Evolutionary conservation across 495 filamentous ascomycete species (phyloP).

Genomic region (Talaromyces liani): DNA sequence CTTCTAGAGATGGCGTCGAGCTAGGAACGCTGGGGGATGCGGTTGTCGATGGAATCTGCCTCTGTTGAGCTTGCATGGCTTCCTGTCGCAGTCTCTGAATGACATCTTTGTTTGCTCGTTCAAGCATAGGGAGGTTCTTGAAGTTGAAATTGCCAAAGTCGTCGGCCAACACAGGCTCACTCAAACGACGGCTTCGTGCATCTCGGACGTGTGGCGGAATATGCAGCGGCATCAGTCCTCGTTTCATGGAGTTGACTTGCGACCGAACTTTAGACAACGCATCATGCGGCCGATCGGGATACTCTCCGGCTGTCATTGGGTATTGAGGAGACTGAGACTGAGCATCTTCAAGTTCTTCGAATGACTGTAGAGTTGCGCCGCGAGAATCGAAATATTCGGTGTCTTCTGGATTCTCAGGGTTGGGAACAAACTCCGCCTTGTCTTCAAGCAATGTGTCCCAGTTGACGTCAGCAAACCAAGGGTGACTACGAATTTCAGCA

Average conservation of each 20-base stretch:
- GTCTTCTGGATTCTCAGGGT: conserved; percentile 87
- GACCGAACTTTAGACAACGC: conserved; percentile 83
- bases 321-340: conserved; percentile 28
- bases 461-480: conserved; percentile 82
- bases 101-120: conserved; percentile 97
- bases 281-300: conserved; percentile 80
- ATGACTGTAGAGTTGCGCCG: conserved; percentile 81
- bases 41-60: conserved; percentile 22
- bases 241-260: conserved; percentile 76
- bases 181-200: conserved; percentile 74
- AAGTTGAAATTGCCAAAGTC: conserved; percentile 96
- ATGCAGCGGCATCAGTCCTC: conserved; percentile 86
- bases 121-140: conserved; percentile 93
- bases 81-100: conserved; percentile 92
- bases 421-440: conserved; percentile 91
- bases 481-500: conserved; percentile 79
- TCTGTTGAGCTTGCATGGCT: conserved; percentile 61
- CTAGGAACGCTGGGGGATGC: conserved; percentile 29
- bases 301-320: conserved; percentile 48
- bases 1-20: conserved; percentile 64
- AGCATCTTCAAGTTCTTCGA: conserved; percentile 90
- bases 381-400: conserved; percentile 96
- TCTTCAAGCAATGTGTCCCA: conserved; percentile 89
- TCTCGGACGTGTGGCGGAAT: conserved; percentile 95
- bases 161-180: conserved; percentile 80